These are phyloP conservation scores for Hymenotorrendiella dingleyae DNA, from an alignment of 2,329 filamentous ascomycete species.

Conservation along the genomic window DNA sequence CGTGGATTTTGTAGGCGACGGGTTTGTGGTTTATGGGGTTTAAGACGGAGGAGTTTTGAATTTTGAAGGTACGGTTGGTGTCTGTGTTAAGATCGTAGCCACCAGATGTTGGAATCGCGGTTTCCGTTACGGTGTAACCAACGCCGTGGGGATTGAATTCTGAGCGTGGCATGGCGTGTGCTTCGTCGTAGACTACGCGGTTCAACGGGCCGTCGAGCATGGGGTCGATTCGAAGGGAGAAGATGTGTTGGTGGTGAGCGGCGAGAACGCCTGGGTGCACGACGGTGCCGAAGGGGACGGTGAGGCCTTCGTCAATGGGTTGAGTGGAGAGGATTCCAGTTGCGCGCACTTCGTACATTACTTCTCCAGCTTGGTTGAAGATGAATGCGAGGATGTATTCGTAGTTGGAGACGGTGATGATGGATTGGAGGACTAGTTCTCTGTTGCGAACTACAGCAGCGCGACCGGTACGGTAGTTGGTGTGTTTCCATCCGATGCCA, in stretches of 20 bases:
- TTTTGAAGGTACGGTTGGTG: slow-evolving; percentile 50
- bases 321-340: slow-evolving; percentile 64
- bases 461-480: slow-evolving; percentile 58
- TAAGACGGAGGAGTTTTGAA: slow-evolving; percentile 44
- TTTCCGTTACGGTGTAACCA: slow-evolving; percentile 44
- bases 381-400: slow-evolving; percentile 69
- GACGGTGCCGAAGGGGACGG: slow-evolving; percentile 61
- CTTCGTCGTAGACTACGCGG: slow-evolving; percentile 51
- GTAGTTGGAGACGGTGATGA: slow-evolving; percentile 68
- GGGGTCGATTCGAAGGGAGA: slow-evolving; percentile 60
- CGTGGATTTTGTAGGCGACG: slow-evolving; percentile 50
- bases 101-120: slow-evolving; percentile 39
- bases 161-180: slow-evolving; percentile 53
- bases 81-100: slow-evolving; percentile 43
- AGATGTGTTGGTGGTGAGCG: slow-evolving; percentile 71
- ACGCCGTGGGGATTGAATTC: slow-evolving; percentile 45
- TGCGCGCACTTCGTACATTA: slow-evolving; percentile 62
- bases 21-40: slow-evolving; percentile 50
- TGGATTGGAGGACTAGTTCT: slow-evolving; percentile 62
- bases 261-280: slow-evolving; percentile 66
- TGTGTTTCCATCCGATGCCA: slow-evolving; percentile 64
- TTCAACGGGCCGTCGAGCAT: slow-evolving; percentile 52
- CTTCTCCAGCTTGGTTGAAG: slow-evolving; percentile 64
- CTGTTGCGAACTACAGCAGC: slow-evolving; percentile 58
- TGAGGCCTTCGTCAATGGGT: slow-evolving; percentile 58